Conservation (phyloP, 2,329 filamentous ascomycete species). For the Dendrostoma leiphaemia region DNA sequence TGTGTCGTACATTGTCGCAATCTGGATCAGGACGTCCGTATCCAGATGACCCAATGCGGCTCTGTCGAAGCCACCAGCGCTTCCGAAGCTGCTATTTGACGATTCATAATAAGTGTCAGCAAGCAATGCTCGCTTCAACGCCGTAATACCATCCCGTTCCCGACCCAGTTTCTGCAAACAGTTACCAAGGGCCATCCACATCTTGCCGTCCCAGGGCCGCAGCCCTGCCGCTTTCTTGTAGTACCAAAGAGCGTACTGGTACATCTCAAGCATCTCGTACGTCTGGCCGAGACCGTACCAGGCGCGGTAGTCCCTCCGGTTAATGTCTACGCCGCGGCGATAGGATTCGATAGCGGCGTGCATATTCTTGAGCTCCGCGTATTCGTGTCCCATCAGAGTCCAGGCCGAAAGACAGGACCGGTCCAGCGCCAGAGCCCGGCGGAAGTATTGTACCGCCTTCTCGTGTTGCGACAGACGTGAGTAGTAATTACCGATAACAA, state of each 20-base stretch:
- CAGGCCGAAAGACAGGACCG: slow-evolving; percentile 89
- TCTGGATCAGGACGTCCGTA: slow-evolving; percentile 85
- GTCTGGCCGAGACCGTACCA: slow-evolving; percentile 98
- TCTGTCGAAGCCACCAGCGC: slow-evolving; percentile 44
- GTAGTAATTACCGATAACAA: slow-evolving; percentile 97
- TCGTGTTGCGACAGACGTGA: slow-evolving; percentile 92
- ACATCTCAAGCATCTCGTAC: slow-evolving; percentile 97
- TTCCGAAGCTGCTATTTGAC: slow-evolving; percentile 52
- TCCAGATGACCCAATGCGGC: slow-evolving; percentile 66
- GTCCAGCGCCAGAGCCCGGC: slow-evolving; percentile 85
- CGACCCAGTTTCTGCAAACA: slow-evolving; percentile 89
- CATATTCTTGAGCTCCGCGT: slow-evolving; percentile 97
- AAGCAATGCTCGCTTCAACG: slow-evolving; percentile 86
- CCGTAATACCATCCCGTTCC: slow-evolving; percentile 87
- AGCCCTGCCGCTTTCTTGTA: slow-evolving; percentile 93
- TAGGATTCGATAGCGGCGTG: slow-evolving; percentile 98
- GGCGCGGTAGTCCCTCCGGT: slow-evolving; percentile 91
- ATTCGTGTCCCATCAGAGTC: slow-evolving; percentile 99
- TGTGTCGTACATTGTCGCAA: slow-evolving; percentile 84
- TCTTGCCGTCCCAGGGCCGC: slow-evolving; percentile 94
- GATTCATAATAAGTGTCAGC: slow-evolving; percentile 82
- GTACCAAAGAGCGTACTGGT: slow-evolving; percentile 95
- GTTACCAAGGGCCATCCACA: slow-evolving; percentile 96
- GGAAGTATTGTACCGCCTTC: slow-evolving; percentile 97
- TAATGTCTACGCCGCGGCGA: slow-evolving; percentile 90